Base-by-base conservation (phyloP, 1,284 basidiomycete species). In the Ganoderma sinense region DNA sequence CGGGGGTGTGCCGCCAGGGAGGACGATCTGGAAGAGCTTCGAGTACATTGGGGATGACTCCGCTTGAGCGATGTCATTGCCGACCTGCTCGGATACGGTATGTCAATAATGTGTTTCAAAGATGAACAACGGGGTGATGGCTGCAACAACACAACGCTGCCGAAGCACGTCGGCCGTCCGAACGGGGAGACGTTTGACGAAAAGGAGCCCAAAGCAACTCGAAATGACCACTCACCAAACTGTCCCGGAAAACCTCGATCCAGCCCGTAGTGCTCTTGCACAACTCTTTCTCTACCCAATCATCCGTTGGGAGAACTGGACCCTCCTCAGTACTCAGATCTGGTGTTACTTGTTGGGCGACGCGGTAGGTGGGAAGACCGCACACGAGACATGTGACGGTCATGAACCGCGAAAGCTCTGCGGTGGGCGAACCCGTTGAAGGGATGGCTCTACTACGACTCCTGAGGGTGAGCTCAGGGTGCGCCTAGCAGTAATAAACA, bases 271-370 rank as follows among this genome's bases (percentile, higher is more conserved):
- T 80, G 72, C 89, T 91, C 80, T 88, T 88, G 78, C 94, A 83
- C 56, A 89, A 81, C 76, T 93, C 91, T 65, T 87, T 85, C 80
- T 94, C 93, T 20, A 88, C 87, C 90, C 91, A 94, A 60, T 92
- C 91, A 66, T 91, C 88, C 2, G 88, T 88, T 13, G 92, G 91
- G 55, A 93, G 80, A 8, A 94, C 80, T 2, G 89, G 88, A 7
- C 91, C 90, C 69, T 92, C 91, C 65, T 86, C 86, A n/a, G 84
- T 84, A 71, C 91, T 90, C 6, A 88, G 79, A 64, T 91, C 89
- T 55, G 82, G 80, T 48, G 87, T 81, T 60, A 91, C 85, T 43
- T 85, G 80, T 73, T 93, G 91, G 71, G 84, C 82, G 45, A 94
- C 88, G 64, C 93, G 92, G 82, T 95, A 95, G 23, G 88, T 87